Conservation (phyloP, 805 yeast species). For the Ogataea saltuana region DNA sequence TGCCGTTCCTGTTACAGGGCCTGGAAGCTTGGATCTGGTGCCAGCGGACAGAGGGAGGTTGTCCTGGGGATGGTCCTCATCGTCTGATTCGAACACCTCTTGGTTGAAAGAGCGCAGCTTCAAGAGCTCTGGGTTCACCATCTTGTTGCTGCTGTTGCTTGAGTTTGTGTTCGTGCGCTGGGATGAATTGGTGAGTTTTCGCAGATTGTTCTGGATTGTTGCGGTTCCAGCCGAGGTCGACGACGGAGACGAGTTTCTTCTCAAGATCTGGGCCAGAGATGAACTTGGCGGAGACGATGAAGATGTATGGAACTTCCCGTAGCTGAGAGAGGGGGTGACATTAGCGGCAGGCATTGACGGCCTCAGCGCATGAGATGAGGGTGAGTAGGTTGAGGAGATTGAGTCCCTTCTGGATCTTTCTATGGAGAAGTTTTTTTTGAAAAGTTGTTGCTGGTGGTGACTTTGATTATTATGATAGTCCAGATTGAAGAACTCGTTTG, state of each 20-base stretch:
- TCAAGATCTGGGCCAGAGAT: constrained; percentile 20
- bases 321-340: constrained; percentile 28
- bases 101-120: constrained; percentile 34
- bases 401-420: constrained; percentile 23
- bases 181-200: constrained; percentile 19
- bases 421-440: constrained; percentile 19
- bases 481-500: constrained; percentile 28
- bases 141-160: constrained; percentile 15
- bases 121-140: constrained; percentile 30
- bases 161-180: constrained; percentile 22
- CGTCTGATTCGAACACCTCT: constrained; percentile 36
- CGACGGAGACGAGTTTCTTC: constrained; percentile 22
- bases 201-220: constrained; percentile 11
- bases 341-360: constrained; percentile 22
- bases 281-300: constrained; percentile 25
- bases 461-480: constrained; percentile 11
- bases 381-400: constrained; percentile 28
- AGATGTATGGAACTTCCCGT: constrained; percentile 22
- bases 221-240: constrained; percentile 13
- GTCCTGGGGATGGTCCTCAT: constrained; percentile 33
- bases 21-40: constrained; percentile 3
- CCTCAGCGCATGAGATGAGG: constrained; percentile 25
- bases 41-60: constrained; percentile 12
- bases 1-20: constrained; percentile 13
- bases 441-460: constrained; percentile 12